Evolutionary conservation across 768 basidiomycete genomes (phyloP).

Genomic region (Hericium rajendrae): DNA sequence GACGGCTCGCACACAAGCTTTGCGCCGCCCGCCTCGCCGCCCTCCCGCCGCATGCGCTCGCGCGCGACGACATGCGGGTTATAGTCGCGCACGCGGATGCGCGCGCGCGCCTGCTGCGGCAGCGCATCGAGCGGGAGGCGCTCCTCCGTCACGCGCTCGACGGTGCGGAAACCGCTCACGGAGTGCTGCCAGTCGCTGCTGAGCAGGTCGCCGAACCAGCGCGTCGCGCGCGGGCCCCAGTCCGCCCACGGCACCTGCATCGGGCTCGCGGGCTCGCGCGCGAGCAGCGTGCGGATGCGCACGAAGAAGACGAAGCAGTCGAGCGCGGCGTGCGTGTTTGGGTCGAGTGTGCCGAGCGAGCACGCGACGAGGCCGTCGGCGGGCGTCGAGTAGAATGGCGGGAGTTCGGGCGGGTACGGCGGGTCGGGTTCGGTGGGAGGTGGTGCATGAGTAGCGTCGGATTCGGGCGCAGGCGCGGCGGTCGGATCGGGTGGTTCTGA

Average conservation of each 20-base stretch:
- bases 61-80: neutral
- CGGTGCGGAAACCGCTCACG: conserved; percentile 39
- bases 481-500: too few species aligned
- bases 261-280: conserved; percentile 3
- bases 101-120: neutral
- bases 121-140: neutral
- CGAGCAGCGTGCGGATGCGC: conserved; percentile 1
- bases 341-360: conserved; percentile 3
- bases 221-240: conserved; percentile 43
- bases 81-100: conserved; percentile 4
- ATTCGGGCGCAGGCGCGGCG: neutral
- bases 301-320: conserved; percentile 4
- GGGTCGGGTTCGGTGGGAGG: neutral
- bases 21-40: neutral
- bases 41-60: neutral
- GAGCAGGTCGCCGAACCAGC: conserved; percentile 43
- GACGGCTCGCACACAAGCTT: conserved; percentile 33
- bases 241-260: conserved; percentile 28
- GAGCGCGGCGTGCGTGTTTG: neutral
- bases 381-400: neutral
- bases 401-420: neutral
- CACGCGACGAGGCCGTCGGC: conserved; percentile 3
- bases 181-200: conserved; percentile 50
- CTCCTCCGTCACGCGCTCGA: conserved; percentile 29
- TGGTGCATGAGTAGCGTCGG: neutral